phyloP scores from a whole-genome alignment of 257 asterid genomes.

The Nicotiana undulata region DNA sequence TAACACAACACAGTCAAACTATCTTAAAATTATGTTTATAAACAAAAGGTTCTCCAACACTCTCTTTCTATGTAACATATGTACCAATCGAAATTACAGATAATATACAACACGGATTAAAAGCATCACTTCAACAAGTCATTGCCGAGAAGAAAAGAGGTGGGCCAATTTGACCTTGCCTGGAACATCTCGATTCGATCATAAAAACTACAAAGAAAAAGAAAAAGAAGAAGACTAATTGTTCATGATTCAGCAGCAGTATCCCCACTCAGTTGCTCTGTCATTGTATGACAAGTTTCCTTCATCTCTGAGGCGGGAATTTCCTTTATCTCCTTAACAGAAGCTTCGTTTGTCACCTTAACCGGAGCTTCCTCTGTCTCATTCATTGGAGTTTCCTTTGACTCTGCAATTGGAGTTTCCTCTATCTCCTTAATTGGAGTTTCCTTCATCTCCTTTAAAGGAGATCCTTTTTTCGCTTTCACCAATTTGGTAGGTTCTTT shows the following conservation, averaged over 20 bases:
- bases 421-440: constrained; percentile 16
- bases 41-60: constrained; percentile 14
- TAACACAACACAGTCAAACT: neutral
- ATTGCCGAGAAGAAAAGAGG: constrained; percentile 20
- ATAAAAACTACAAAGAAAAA: neutral
- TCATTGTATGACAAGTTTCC: constrained; percentile 11
- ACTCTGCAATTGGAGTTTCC: constrained; percentile 7
- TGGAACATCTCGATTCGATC: constrained; percentile 15
- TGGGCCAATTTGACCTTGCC: constrained; percentile 5
- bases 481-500: constrained; percentile 10
- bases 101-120: constrained; percentile 42
- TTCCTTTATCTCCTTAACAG: constrained; percentile 10
- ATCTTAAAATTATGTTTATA: constrained; percentile 14
- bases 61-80: constrained; percentile 17
- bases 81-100: constrained; percentile 30
- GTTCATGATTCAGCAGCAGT: constrained; percentile 31
- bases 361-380: constrained; percentile 15
- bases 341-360: constrained; percentile 10
- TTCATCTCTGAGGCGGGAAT: constrained; percentile 2
- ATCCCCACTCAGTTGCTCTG: constrained; percentile 18
- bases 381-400: constrained; percentile 19
- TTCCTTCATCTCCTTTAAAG: constrained; percentile 8
- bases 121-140: constrained; percentile 24
- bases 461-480: constrained; percentile 25
- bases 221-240: constrained; percentile 9